These are phyloP conservation scores for Trichoderma sp. DNA, from an alignment of 2,329 filamentous ascomycete genomes.

Conservation along the genomic window DNA sequence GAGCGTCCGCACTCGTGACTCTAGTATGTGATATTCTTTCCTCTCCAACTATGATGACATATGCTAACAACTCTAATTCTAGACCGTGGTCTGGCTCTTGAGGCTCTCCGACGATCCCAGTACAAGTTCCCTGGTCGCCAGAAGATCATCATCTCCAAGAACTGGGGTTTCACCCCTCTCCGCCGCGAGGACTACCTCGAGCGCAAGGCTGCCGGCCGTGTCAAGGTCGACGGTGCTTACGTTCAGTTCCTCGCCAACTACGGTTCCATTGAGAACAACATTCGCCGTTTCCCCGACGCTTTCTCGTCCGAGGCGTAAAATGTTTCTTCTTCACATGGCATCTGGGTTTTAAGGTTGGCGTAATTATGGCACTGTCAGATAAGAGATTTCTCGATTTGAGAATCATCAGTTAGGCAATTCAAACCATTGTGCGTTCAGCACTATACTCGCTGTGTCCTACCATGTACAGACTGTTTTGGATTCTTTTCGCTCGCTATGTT, in stretches of 20 bases:
- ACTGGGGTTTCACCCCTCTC: constrained; percentile 99
- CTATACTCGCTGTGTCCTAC: constrained; percentile 22
- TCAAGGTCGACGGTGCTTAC: constrained; percentile 98
- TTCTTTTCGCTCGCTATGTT: neutral
- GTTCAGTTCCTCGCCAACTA: constrained; percentile 98
- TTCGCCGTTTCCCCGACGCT: constrained; percentile 92
- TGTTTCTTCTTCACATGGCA: constrained; percentile 41
- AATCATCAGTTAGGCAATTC: constrained; percentile 43
- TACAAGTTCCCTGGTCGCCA: constrained; percentile 99
- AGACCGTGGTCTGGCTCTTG: constrained; percentile 91
- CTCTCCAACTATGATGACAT: neutral
- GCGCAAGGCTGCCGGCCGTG: constrained; percentile 88
- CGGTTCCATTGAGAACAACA: constrained; percentile 82
- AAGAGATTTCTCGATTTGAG: constrained; percentile 41
- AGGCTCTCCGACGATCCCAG: constrained; percentile 98
- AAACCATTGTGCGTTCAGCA: constrained; percentile 39
- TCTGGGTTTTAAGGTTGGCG: constrained; percentile 49
- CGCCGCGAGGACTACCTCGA: constrained; percentile 96
- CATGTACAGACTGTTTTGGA: neutral
- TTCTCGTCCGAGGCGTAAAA: constrained; percentile 65
- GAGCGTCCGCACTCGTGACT: constrained; percentile 95
- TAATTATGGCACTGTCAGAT: constrained; percentile 51
- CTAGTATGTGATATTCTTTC: constrained; percentile 60
- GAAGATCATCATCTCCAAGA: constrained; percentile 99
- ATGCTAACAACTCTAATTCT: constrained; percentile 34